Evolutionary conservation across 23 red algal species (phyloP).

Genomic region (Agarophyton chilense): DNA sequence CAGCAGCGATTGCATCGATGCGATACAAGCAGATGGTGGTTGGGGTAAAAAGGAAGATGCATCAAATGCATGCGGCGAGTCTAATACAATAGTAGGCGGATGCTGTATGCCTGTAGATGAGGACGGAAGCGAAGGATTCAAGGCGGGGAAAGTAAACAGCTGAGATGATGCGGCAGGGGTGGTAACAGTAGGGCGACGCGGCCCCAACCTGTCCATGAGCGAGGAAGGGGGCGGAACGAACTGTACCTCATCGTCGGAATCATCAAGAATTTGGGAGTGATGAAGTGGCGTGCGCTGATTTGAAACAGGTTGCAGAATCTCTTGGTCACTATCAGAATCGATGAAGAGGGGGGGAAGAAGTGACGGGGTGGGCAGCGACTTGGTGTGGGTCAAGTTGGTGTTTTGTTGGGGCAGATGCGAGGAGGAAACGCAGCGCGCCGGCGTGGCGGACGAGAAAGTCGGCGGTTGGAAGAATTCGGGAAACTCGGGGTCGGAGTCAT

Average conservation of each 20-base stretch:
- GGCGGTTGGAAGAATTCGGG: neutral
- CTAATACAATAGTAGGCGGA: too few species aligned
- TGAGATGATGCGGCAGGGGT: neutral
- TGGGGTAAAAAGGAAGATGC: too few species aligned
- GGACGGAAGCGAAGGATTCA: too few species aligned
- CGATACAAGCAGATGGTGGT: too few species aligned
- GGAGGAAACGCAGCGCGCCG: neutral
- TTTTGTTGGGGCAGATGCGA: too few species aligned
- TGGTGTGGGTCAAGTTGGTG: too few species aligned
- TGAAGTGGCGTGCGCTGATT: neutral
- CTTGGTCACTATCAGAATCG: neutral
- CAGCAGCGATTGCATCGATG: too few species aligned
- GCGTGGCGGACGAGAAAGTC: neutral
- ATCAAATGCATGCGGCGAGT: too few species aligned
- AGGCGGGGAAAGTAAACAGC: neutral
- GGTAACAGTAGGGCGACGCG: neutral
- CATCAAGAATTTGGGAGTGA: neutral
- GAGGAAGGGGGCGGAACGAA: neutral
- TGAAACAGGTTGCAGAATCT: neutral
- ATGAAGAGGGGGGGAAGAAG: neutral
- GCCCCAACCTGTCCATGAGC: neutral
- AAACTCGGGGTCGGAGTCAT: neutral
- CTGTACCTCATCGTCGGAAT: neutral
- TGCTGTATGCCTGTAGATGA: too few species aligned
- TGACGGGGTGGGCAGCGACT: neutral